phyloP scores from a whole-genome alignment of 108 stramenopile genomes.

The Pseudonitzschia multistriata region DNA sequence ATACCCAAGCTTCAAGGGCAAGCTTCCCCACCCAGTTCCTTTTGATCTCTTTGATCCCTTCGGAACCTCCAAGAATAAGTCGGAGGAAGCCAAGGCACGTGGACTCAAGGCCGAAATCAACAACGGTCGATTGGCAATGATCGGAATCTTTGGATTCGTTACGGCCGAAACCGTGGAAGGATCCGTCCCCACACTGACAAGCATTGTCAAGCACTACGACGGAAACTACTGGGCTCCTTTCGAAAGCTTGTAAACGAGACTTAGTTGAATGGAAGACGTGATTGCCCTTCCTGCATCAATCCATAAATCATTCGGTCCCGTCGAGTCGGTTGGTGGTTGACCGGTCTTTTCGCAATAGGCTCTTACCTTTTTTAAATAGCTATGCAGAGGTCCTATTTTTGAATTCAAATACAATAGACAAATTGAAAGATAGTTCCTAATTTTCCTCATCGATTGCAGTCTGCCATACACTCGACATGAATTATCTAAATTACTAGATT shows the following conservation, averaged over 20 bases:
- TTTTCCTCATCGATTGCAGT: too few relatives aligned
- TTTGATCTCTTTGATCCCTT: conserved; percentile 80
- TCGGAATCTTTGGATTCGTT: conserved; percentile 81
- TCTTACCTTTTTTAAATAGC: not conserved
- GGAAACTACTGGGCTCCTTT: conserved; percentile 67
- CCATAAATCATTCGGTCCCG: not conserved
- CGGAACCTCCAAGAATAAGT: conserved; percentile 57
- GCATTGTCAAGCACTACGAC: conserved; percentile 55
- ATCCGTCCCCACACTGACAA: conserved; percentile 58
- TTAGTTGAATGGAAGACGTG: too few relatives aligned
- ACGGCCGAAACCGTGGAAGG: conserved; percentile 62
- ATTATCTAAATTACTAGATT: too few relatives aligned
- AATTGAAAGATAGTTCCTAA: not conserved
- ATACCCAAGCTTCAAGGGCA: conserved; percentile 62
- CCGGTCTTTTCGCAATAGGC: not conserved
- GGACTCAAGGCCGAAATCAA: conserved; percentile 66
- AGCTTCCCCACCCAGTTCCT: conserved; percentile 72
- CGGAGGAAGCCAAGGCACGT: conserved; percentile 55
- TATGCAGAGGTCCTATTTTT: not conserved
- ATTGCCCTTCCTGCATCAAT: too few relatives aligned
- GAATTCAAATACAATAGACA: not conserved
- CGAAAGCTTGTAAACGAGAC: conserved; percentile 10
- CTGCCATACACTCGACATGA: too few relatives aligned
- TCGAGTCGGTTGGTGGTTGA: not conserved
- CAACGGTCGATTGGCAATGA: conserved; percentile 77